phyloP scores from a whole-genome alignment of 495 filamentous ascomycete species.

The Margaritispora aquatica region DNA sequence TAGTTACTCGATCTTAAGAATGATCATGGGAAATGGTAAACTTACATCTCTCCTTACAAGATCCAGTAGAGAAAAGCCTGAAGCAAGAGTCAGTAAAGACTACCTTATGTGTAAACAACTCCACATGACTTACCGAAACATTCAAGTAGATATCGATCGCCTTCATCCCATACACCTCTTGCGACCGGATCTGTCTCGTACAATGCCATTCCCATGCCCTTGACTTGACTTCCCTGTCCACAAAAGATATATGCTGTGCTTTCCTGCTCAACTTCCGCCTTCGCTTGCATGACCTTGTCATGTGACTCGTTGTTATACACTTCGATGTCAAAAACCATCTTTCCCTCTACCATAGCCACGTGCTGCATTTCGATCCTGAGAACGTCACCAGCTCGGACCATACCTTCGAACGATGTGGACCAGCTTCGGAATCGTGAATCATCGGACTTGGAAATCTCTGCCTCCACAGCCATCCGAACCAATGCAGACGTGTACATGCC shows the following conservation, averaged over 20 bases:
- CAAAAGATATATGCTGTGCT: not conserved
- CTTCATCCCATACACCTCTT: not conserved
- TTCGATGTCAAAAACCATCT: not conserved
- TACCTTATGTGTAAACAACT: not conserved
- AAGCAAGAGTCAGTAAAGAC: too few species aligned
- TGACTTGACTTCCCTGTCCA: not conserved
- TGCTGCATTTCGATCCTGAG: not conserved
- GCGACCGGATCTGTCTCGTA: not conserved
- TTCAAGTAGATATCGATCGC: not conserved
- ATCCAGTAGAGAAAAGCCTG: too few species aligned
- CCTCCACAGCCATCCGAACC: slow-evolving; percentile 5
- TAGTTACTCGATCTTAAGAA: too few species aligned
- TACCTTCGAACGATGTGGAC: not conserved
- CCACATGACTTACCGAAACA: too few species aligned
- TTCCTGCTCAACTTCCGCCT: not conserved
- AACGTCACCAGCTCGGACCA: not conserved
- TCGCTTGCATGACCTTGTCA: not conserved
- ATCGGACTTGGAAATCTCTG: not conserved
- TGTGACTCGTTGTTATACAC: not conserved
- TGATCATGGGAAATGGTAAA: not conserved
- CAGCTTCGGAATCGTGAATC: not conserved
- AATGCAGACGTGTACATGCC: slow-evolving; percentile 11
- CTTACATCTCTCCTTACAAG: too few species aligned
- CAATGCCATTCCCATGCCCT: not conserved
- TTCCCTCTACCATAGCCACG: not conserved